Evolutionary conservation across 2,329 filamentous ascomycete genomes (phyloP), one percentile per base, ranked within the genome.

Genomic region (Ilyonectria sp.): DNA sequence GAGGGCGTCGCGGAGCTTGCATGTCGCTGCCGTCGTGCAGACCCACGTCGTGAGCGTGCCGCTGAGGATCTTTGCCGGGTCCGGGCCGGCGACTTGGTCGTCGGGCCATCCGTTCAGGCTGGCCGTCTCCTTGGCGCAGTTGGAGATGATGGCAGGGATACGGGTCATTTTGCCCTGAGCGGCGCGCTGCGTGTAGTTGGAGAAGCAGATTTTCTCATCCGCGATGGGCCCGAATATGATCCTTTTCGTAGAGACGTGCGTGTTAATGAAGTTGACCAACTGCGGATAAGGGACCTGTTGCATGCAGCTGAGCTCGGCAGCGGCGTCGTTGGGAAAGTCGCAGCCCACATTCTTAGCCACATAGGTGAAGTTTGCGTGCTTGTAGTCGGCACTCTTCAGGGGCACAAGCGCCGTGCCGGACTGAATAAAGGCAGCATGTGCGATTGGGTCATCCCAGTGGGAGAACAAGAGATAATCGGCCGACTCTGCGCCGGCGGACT

Each of bases 401-500:
- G 74, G 77, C 2, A 77, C 77, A 19, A 78, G 76, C 4, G 80
- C 82, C 5, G 79, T 81, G 31, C 77, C 84, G 58, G 82, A 82
- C 53, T 84, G 79, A 57, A 83, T 69, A 63, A 83, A 82, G 46
- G 82, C 79, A 4, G 79, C 82, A 8, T 78, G 72, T 1, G 82
- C 81, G 46, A 86, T 83, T 4, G 85, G 84, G 61, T 86, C 80
- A 6, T 85, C 76, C 21, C 76, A 69, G 84, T 79, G 86, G 11
- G 84, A 56, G 21, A 56, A 93, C 23, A 93, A 81, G 1, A 88
- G 82, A 86, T 93, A 92, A 68, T 94, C 92, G 74, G 93, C 87
- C 57, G 90, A 86, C 2, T 92, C 90, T 0, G 63, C 79, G 3
- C 86, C 85, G 3, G 86, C 84, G 35, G 83, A 85, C 74, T 86